Percentiles rank a stretch among this genome's conserved stretches.
Conservation (phyloP, 352 stramenopile species). For the Pythium monospermum region DNA sequence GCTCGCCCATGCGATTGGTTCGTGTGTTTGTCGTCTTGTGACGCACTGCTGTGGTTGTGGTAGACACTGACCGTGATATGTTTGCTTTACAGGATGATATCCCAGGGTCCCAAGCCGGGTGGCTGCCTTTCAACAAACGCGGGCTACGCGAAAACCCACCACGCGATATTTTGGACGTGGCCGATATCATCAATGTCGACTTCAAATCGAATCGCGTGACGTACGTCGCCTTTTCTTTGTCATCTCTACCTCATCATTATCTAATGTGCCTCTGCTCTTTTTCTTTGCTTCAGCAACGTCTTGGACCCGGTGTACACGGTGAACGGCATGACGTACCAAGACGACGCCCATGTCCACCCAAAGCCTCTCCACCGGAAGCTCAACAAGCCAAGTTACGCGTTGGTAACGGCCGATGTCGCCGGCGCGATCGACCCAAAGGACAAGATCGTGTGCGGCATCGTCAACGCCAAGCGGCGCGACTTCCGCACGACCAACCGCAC, state of each 20-base stretch:
- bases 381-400: conserved; percentile 46
- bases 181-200: conserved; percentile 65
- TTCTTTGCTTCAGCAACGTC: too few species aligned
- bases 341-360: conserved; percentile 48
- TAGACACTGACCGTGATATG: too few species aligned
- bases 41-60: too few species aligned
- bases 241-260: too few species aligned
- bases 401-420: conserved; percentile 61
- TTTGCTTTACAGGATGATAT: conserved; percentile 70
- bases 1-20: conserved; percentile 42
- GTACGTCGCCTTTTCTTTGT: conserved; percentile 28
- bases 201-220: conserved; percentile 72
- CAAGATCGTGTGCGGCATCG: conserved; percentile 51
- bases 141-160: conserved; percentile 44
- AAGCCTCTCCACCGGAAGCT: conserved; percentile 38
- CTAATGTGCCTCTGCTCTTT: too few species aligned
- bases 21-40: too few species aligned
- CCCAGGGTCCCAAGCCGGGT: conserved; percentile 43
- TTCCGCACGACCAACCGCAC: conserved; percentile 58
- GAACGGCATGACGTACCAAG: conserved; percentile 49
- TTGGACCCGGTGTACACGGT: conserved; percentile 70
- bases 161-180: conserved; percentile 55
- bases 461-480: conserved; percentile 46
- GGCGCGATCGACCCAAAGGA: conserved; percentile 53
- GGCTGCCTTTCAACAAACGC: conserved; percentile 49